Percentiles rank a stretch among this genome's conserved stretches.
These are phyloP conservation scores for Acacia confusa DNA, from an alignment of 306 rosid species.

Conservation along the genomic window DNA sequence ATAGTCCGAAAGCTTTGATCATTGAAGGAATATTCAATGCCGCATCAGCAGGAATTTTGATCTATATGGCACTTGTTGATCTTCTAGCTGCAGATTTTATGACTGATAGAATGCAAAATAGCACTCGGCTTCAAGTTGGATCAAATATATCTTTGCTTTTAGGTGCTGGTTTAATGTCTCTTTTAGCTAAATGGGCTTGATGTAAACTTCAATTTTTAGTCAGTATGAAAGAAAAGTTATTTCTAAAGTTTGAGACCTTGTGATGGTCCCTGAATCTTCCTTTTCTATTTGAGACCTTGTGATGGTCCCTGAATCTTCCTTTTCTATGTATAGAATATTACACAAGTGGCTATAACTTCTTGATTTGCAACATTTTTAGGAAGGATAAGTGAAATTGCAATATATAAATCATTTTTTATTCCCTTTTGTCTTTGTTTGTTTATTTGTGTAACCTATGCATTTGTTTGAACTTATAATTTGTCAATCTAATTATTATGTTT, in stretches of 20 bases:
- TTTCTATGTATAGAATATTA: too few relatives aligned
- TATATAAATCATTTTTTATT: background rate
- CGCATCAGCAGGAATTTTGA: background rate
- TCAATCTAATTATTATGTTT: too few relatives aligned
- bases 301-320: too few relatives aligned
- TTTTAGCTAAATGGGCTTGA: conserved; percentile 52
- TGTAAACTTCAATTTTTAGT: background rate
- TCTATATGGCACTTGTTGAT: background rate
- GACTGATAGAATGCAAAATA: conserved; percentile 39
- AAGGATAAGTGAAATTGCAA: background rate
- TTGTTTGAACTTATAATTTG: background rate
- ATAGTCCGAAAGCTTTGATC: background rate
- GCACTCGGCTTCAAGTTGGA: conserved; percentile 25
- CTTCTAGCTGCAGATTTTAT: conserved; percentile 47
- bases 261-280: too few relatives aligned
- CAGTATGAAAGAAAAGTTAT: background rate
- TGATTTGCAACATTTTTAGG: background rate
- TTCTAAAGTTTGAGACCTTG: background rate
- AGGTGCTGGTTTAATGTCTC: conserved; percentile 51
- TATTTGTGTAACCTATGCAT: too few relatives aligned
- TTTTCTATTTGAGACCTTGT: too few relatives aligned
- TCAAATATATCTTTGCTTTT: conserved; percentile 37
- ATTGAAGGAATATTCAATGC: background rate
- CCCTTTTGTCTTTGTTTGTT: background rate
- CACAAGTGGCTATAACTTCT: too few relatives aligned